These are phyloP conservation scores for Lolium perenne DNA, from an alignment of 176 grass and related monocot species.

Conservation along the genomic window DNA sequence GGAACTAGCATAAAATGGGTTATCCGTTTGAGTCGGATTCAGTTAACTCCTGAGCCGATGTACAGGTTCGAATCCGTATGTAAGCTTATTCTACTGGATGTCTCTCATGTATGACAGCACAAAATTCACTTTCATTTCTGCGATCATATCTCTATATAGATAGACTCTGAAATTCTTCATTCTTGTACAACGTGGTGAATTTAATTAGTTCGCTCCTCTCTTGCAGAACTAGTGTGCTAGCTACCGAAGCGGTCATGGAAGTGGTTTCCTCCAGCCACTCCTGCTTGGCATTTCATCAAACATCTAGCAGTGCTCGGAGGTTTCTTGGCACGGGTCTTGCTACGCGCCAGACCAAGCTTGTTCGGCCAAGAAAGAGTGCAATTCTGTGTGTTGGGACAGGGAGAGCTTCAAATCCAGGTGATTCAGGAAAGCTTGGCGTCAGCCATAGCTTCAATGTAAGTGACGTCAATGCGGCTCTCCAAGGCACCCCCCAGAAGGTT, in stretches of 20 bases:
- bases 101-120: background rate
- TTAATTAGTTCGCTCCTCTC: background rate
- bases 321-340: conserved; percentile 33
- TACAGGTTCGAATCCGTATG: background rate
- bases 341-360: conserved; percentile 29
- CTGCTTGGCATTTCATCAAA: conserved; percentile 62
- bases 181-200: background rate
- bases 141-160: background rate
- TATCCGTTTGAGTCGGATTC: background rate
- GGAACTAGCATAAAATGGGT: background rate
- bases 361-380: conserved; percentile 42
- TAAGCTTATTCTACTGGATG: background rate
- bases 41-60: background rate
- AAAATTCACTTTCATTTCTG: background rate
- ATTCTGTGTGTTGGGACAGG: conserved; percentile 47
- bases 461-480: conserved; percentile 54
- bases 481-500: conserved; percentile 47
- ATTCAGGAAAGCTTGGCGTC: conserved; percentile 35
- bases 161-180: background rate
- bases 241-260: conserved; percentile 52
- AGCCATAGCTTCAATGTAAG: conserved; percentile 48
- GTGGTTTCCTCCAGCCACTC: conserved; percentile 67
- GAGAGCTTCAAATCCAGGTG: conserved; percentile 14
- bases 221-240: conserved; percentile 39
- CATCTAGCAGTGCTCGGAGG: conserved; percentile 46